Evolutionary conservation across 2,329 filamentous ascomycete genomes (phyloP).

Genomic region (Sporothrix globosa): DNA sequence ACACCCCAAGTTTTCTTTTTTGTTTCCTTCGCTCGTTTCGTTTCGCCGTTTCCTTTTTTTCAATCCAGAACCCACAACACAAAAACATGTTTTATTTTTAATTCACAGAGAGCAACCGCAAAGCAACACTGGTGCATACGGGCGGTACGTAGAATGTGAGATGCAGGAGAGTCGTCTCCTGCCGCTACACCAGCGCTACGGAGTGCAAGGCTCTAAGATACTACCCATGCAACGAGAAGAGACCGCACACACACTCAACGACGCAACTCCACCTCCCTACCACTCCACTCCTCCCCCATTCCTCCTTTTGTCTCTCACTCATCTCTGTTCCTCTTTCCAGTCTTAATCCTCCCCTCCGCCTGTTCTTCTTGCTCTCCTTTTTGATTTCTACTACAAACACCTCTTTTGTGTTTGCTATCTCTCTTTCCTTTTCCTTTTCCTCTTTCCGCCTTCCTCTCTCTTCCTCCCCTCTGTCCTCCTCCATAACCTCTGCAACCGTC

Average conservation of each 20-base stretch:
- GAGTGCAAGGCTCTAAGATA: slow-evolving; percentile 1
- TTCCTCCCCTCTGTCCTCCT: background rate
- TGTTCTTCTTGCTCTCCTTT: background rate
- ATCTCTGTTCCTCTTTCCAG: slow-evolving; percentile 22
- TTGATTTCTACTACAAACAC: background rate
- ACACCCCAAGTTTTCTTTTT: slow-evolving; percentile 11
- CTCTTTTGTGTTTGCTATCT: slow-evolving; percentile 19
- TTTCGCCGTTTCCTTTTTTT: background rate
- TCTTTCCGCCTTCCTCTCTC: background rate
- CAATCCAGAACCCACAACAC: slow-evolving; percentile 1
- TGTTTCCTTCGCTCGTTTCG: background rate
- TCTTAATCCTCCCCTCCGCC: slow-evolving; percentile 10
- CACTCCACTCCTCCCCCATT: slow-evolving; percentile 18
- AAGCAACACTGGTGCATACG: no score
- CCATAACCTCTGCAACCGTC: slow-evolving; percentile 4
- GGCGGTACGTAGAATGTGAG: background rate
- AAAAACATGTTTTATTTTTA: slow-evolving; percentile 22
- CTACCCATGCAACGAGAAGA: background rate
- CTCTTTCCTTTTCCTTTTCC: background rate
- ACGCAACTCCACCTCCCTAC: slow-evolving; percentile 11
- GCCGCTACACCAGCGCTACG: background rate
- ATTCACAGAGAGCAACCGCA: background rate
- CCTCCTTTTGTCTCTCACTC: slow-evolving; percentile 1
- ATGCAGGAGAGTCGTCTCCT: slow-evolving; percentile 18
- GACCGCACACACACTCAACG: background rate